Percentiles rank a stretch among this genome's conserved stretches.
phyloP scores from a whole-genome alignment of 331 rosid species.

The Acacia concinna region DNA sequence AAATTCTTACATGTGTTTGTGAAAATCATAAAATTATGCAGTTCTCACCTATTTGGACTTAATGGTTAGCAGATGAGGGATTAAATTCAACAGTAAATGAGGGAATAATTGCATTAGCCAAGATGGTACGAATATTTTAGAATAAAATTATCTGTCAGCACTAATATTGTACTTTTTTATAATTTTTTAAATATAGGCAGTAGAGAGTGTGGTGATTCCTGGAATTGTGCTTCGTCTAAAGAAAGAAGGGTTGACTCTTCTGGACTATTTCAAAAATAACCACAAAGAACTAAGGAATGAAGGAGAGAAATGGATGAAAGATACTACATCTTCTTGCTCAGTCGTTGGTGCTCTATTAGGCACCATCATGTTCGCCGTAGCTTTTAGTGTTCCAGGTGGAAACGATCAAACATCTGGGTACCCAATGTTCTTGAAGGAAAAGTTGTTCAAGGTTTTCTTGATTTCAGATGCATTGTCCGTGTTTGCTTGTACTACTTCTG shows the following conservation, averaged over 20 bases:
- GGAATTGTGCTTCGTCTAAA: neutral
- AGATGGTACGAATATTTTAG: neutral
- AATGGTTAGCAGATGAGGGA: neutral
- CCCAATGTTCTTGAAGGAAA: neutral
- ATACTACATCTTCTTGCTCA: neutral
- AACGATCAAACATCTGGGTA: neutral
- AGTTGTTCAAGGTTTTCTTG: neutral
- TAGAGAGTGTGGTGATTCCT: neutral
- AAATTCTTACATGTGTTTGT: too few species aligned
- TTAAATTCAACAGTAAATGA: neutral
- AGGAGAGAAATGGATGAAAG: slow-evolving; percentile 22
- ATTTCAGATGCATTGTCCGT: neutral
- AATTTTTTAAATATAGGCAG: neutral
- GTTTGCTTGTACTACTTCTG: neutral
- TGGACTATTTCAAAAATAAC: neutral
- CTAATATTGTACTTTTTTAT: neutral
- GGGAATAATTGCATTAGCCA: neutral
- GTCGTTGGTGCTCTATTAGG: slow-evolving; percentile 16
- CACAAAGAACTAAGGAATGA: neutral
- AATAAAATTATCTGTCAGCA: neutral
- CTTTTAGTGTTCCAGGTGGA: neutral
- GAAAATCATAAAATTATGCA: too few species aligned
- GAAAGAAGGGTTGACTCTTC: neutral
- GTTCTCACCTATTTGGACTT: too few species aligned
- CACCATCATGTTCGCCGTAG: slow-evolving; percentile 21